Evolutionary conservation across 768 basidiomycete genomes (phyloP).

Genomic region (Cubamyces lactineus): DNA sequence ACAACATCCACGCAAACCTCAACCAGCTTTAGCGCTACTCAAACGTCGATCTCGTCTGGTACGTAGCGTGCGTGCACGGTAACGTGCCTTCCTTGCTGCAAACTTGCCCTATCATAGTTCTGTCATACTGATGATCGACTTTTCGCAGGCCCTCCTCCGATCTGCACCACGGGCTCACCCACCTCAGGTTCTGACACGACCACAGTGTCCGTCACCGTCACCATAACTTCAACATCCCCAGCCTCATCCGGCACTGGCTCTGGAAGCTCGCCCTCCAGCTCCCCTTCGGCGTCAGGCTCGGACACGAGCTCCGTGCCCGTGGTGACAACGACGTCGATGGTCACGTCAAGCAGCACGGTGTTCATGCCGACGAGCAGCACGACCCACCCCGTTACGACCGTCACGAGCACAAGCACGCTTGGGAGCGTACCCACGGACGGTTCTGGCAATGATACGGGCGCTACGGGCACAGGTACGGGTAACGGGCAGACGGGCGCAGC

Average conservation of each 20-base stretch:
- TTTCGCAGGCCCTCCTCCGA: not conserved
- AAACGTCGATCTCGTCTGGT: constrained; percentile 20
- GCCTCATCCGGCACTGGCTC: not conserved
- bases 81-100: not conserved
- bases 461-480: not conserved
- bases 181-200: constrained; percentile 1
- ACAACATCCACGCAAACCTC: constrained; percentile 5
- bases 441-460: not conserved
- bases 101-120: too few species aligned
- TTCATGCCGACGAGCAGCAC: constrained; percentile 3
- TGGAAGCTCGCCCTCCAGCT: not conserved
- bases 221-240: not conserved
- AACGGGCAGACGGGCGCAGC: not conserved
- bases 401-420: constrained; percentile 18
- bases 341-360: constrained; percentile 10
- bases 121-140: not conserved
- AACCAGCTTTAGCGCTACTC: not conserved
- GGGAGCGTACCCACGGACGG: not conserved
- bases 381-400: constrained; percentile 5
- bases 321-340: constrained; percentile 11
- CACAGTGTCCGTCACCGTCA: constrained; percentile 14
- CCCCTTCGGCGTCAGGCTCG: not conserved
- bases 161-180: constrained; percentile 5
- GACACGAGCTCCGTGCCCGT: not conserved
- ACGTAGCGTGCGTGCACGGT: not conserved